phyloP scores from a whole-genome alignment of 129 eudicot genomes.

The Chrysanthemum seticuspe region DNA sequence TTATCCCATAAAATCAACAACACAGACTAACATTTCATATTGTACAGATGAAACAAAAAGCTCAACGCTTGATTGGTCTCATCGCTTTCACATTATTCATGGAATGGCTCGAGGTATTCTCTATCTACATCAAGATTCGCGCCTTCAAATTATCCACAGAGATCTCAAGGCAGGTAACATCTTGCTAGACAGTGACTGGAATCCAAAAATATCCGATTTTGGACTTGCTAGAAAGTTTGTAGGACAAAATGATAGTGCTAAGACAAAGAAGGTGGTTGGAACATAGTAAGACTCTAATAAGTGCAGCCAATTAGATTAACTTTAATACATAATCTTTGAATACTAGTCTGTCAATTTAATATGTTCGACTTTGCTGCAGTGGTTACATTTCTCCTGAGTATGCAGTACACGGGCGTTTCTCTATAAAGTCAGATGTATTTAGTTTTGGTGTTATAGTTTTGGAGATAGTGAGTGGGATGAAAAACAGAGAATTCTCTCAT shows the following conservation, averaged over 20 bases:
- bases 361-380: constrained; percentile 9
- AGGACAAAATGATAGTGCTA: neutral
- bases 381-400: constrained; percentile 47
- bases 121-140: constrained; percentile 11
- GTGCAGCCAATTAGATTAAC: neutral
- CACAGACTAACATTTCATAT: neutral
- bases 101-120: constrained; percentile 15
- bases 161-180: constrained; percentile 9
- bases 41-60: neutral
- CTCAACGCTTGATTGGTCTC: neutral
- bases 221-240: constrained; percentile 9
- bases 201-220: constrained; percentile 7
- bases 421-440: constrained; percentile 41
- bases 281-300: neutral
- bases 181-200: neutral
- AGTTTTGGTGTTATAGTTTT: constrained; percentile 41
- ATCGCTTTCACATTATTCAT: neutral
- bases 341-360: neutral
- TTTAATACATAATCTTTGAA: neutral
- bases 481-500: constrained; percentile 38
- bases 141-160: constrained; percentile 10
- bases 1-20: too few species aligned
- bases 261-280: constrained; percentile 9
- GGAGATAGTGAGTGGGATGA: constrained; percentile 42
- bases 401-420: constrained; percentile 41